Conservation (phyloP, 2,329 filamentous ascomycete genomes). For the Ceratocystis papillata region DNA sequence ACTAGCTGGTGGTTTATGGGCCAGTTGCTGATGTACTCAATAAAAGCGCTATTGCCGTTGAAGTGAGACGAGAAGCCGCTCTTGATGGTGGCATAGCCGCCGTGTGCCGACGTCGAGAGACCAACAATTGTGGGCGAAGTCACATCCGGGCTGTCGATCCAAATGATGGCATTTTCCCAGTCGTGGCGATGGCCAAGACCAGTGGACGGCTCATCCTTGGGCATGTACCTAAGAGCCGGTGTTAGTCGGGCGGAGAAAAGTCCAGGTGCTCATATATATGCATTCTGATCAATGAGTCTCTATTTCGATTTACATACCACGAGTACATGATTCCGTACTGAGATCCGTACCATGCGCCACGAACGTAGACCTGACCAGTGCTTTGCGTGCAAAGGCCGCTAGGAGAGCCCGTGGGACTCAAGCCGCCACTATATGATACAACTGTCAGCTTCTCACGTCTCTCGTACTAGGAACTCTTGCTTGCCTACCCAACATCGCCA, state of each 20-base stretch:
- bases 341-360: conserved; percentile 29
- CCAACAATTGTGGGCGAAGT: conserved; percentile 31
- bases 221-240: conserved; percentile 31
- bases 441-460: background rate
- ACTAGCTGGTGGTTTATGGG: conserved; percentile 31
- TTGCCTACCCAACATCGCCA: conserved; percentile 45
- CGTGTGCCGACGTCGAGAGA: conserved; percentile 34
- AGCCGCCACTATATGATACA: conserved; percentile 30
- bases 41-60: conserved; percentile 26
- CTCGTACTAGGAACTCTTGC: background rate
- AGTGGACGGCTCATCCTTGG: conserved; percentile 35
- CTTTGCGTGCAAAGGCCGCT: conserved; percentile 30
- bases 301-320: conserved; percentile 27
- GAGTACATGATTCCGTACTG: conserved; percentile 35
- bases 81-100: conserved; percentile 30
- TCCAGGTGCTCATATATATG: background rate
- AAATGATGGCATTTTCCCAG: conserved; percentile 34
- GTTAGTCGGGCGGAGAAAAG: background rate
- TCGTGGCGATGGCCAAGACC: conserved; percentile 34
- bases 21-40: conserved; percentile 31
- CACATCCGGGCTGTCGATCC: conserved; percentile 28
- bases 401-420: conserved; percentile 30
- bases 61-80: conserved; percentile 16
- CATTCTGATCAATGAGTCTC: background rate
- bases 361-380: conserved; percentile 35